Evolutionary conservation across 495 filamentous ascomycete genomes (phyloP), one percentile per base, ranked within the genome.

Genomic region (Podospora pseudoanserina): DNA sequence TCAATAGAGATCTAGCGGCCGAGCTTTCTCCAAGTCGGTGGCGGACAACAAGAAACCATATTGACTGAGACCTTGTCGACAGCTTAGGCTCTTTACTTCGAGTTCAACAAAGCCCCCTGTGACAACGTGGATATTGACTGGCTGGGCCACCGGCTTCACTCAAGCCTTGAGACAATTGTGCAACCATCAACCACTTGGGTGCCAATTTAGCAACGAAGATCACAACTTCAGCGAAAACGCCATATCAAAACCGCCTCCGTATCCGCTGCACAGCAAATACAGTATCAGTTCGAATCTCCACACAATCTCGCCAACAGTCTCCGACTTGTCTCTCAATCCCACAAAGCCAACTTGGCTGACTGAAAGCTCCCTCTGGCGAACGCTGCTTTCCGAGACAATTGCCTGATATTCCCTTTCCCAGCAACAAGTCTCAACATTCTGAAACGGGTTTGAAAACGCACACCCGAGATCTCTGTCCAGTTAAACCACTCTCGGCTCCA

Each of bases 121-220:
- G 39, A 13, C 39, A 49, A 49, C 39, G 39, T 49, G 39, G 39
- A 49, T 11, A 13, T 2, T 11, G 15, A 49, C 39, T 49, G 5
- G 7, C 39, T 49, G 9, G 39, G 39, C 13, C 15, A 13, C 15
- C 39, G 15, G 13, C 5, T 13, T 27, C 56, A 16, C 27, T 61
- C 59, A 20, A 61, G n/a, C 5, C n/a, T 58, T 26, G 59, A 61
- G 59, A 61, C 59, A 61, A 26, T 15, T 32, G 59, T 61, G 59
- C 32, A 61, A 61, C 59, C 23, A 5, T 61, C 19, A 5, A 27
- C 27, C 27, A 18, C 56, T 18, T 16, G 59, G 15, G 13, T 16
- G 23, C 27, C 20, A 61, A 61, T 26, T 61, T n/a, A 27, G 7
- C 59, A 61, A n/a, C 13, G 58, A 28, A 60, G 20, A 61, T 61